Evolutionary conservation across 108 stramenopile genomes (phyloP).

Genomic region (Fragilariopsis cylindrus): DNA sequence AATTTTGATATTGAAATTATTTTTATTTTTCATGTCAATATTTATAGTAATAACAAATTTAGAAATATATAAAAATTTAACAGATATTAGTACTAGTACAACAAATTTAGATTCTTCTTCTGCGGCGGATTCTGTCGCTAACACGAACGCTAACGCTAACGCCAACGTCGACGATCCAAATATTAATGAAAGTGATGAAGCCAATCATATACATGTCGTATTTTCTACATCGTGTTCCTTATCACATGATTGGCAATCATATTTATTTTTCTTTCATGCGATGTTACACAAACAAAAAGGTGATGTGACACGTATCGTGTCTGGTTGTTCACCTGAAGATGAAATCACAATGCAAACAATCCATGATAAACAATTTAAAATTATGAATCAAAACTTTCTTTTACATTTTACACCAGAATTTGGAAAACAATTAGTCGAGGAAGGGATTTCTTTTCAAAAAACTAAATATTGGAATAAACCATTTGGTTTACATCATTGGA

Average conservation of each 20-base stretch:
- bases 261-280: slow-evolving; percentile 80
- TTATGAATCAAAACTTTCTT: slow-evolving; percentile 45
- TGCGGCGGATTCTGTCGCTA: not conserved
- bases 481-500: slow-evolving; percentile 77
- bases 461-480: slow-evolving; percentile 93
- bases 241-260: slow-evolving; percentile 87
- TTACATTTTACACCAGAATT: slow-evolving; percentile 76
- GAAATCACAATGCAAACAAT: slow-evolving; percentile 36
- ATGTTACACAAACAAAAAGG: slow-evolving; percentile 68
- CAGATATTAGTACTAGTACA: too few species aligned
- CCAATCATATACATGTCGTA: slow-evolving; percentile 27
- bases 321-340: slow-evolving; percentile 61
- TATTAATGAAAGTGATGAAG: not conserved
- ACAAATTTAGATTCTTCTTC: not conserved
- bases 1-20: not conserved
- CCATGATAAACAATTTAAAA: slow-evolving; percentile 30
- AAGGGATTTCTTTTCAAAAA: slow-evolving; percentile 6
- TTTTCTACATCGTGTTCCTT: slow-evolving; percentile 83
- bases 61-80: not conserved
- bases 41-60: not conserved
- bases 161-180: not conserved
- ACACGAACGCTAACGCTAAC: not conserved
- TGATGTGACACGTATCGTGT: slow-evolving; percentile 76
- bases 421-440: slow-evolving; percentile 16
- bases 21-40: not conserved